phyloP scores from a whole-genome alignment of 2,329 filamentous ascomycete species.

The Sporothrix euskadiensis region DNA sequence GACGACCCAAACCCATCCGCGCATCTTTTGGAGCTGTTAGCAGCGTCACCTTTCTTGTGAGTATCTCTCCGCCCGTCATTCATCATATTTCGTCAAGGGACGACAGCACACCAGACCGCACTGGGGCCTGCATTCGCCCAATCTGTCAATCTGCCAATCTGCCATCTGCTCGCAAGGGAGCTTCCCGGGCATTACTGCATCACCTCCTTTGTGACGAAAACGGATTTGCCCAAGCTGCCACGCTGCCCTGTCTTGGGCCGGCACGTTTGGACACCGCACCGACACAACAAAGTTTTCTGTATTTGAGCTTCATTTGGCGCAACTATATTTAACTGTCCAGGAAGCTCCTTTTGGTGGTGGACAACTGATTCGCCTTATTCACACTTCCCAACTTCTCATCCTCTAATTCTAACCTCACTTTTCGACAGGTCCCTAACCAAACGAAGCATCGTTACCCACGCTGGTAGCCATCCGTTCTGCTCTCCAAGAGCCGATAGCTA shows the following conservation, averaged over 20 bases:
- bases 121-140: neutral
- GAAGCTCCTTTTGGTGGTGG: neutral
- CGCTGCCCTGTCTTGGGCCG: neutral
- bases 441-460: neutral
- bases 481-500: neutral
- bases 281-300: neutral
- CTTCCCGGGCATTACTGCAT: neutral
- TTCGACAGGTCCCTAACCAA: neutral
- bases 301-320: neutral
- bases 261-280: constrained; percentile 7
- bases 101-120: neutral
- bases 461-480: neutral
- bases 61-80: neutral
- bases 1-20: constrained; percentile 7
- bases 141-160: neutral
- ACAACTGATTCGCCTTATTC: neutral
- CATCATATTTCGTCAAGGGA: neutral
- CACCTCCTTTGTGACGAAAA: constrained; percentile 14
- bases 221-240: neutral
- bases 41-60: neutral
- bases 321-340: neutral
- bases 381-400: neutral
- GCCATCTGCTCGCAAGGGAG: constrained; percentile 1
- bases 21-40: neutral
- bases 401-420: neutral